Evolutionary conservation across 129 eudicot genomes (phyloP).

Genomic region (Artemisia argyi): DNA sequence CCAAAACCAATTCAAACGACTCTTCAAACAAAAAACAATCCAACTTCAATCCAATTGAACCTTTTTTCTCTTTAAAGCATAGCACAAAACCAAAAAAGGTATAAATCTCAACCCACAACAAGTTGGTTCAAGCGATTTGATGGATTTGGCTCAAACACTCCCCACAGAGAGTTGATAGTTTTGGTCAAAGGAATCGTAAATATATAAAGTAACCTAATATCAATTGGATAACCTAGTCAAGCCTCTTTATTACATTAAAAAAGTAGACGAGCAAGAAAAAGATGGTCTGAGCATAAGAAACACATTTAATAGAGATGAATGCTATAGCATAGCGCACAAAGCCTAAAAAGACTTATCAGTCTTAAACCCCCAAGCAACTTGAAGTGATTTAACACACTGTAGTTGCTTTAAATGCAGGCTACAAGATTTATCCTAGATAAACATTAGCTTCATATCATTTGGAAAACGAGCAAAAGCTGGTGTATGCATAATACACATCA

Average conservation of each 20-base stretch:
- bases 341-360: too few species aligned
- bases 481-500: background rate
- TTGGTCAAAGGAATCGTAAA: background rate
- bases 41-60: too few species aligned
- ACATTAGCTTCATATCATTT: too few species aligned
- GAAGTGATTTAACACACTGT: background rate
- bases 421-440: too few species aligned
- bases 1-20: too few species aligned
- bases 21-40: too few species aligned
- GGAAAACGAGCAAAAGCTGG: background rate
- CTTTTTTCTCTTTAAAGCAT: too few species aligned
- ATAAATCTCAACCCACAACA: background rate
- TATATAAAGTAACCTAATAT: background rate
- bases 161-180: background rate
- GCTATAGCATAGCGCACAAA: background rate
- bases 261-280: background rate
- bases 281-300: slow-evolving; percentile 3
- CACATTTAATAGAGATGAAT: background rate
- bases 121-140: background rate
- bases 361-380: background rate
- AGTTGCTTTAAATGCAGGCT: too few species aligned
- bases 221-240: background rate
- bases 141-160: background rate
- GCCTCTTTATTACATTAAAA: background rate
- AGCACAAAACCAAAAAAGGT: background rate